A percentile compares a stretch with the other conserved stretches of the same genome.
phyloP scores from a whole-genome alignment of 352 stramenopile genomes.

The Phytophthora pluvialis region DNA sequence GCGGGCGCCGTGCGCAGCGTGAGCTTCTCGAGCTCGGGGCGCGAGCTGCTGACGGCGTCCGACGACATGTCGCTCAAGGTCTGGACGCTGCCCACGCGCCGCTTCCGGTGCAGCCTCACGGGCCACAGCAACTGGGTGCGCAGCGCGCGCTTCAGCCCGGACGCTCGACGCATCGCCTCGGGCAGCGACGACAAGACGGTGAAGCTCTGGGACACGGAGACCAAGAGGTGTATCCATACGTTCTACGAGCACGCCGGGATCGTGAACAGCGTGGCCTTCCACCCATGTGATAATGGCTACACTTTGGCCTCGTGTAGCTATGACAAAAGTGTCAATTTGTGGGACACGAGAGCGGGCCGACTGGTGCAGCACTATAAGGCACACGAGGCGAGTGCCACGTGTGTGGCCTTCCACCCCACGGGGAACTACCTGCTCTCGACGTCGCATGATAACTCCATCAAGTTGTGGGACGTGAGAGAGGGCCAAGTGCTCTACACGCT shows the following conservation, averaged over 20 bases:
- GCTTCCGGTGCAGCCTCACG: slow-evolving; percentile 89
- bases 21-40: slow-evolving; percentile 80
- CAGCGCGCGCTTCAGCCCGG: slow-evolving; percentile 79
- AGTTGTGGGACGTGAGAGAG: slow-evolving; percentile 94
- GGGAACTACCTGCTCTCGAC: slow-evolving; percentile 93
- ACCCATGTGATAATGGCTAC: slow-evolving; percentile 70
- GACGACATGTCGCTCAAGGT: slow-evolving; percentile 95
- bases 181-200: slow-evolving; percentile 93
- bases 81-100: slow-evolving; percentile 78
- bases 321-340: slow-evolving; percentile 83
- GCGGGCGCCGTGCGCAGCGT: slow-evolving; percentile 80
- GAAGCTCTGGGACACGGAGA: slow-evolving; percentile 92
- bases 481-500: slow-evolving; percentile 94
- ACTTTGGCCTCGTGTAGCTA: slow-evolving; percentile 74
- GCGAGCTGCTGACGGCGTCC: slow-evolving; percentile 87
- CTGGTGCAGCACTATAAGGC: slow-evolving; percentile 94
- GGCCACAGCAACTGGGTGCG: slow-evolving; percentile 95
- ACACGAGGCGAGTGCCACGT: slow-evolving; percentile 81
- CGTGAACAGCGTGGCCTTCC: slow-evolving; percentile 88
- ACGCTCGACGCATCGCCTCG: slow-evolving; percentile 71
- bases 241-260: slow-evolving; percentile 90
- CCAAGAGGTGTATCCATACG: slow-evolving; percentile 69
- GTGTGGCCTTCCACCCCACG: slow-evolving; percentile 89
- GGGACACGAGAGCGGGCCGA: slow-evolving; percentile 80
- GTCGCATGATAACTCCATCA: slow-evolving; percentile 88